Base-by-base conservation (phyloP, 192 early-diverging fungal species). In the Coemansia sp. region DNA sequence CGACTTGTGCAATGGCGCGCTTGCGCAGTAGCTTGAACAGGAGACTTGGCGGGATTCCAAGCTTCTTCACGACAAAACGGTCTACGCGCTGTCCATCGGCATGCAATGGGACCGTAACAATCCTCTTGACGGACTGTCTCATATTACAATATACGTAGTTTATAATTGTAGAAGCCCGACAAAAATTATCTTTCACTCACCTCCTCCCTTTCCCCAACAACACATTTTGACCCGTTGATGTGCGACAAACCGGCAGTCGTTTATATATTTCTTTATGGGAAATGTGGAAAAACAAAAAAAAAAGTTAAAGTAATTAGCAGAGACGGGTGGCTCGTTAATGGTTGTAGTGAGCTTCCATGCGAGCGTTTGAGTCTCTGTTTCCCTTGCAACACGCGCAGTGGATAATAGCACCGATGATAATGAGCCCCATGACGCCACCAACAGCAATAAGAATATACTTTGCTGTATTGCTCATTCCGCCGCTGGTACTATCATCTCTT, bases 11-110 rank as follows among this genome's bases (percentile, higher is more conserved):
- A 6, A 70, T 70, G 42, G 63, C 45, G 10, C 59, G 57, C 46
- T 75, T 75, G 48, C 73, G 73, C 50, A 75, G 17, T 1, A 70
- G 67, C 55, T 65, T 65, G 64, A 62, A 70, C n/a, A 75, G 60
- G 53, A 75, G 34, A 3, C 35, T 11, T 13, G 57, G 32, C 8
- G 73, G 63, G 5, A 66, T 62, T 10, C 34, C 35, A 11, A 65
- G 13, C 15, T 66, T 45, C 9, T 55, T 40, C 1, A 29, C 52
- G 3, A 75, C 22, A 36, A 43, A 75, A 15, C 73, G 58, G 34
- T 75, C 73, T 17, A 63, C 67, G 2, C 73, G 67, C 60, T 65
- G 33, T 0, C 66, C 72, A 22, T 42, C 59, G 0, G 72, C 66
- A 13, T 74, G 40, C 15, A 17, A 5, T 2, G 61, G 62, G 6